Base-by-base conservation (phyloP, 768 basidiomycete species). In the Amylocystis lapponica region DNA sequence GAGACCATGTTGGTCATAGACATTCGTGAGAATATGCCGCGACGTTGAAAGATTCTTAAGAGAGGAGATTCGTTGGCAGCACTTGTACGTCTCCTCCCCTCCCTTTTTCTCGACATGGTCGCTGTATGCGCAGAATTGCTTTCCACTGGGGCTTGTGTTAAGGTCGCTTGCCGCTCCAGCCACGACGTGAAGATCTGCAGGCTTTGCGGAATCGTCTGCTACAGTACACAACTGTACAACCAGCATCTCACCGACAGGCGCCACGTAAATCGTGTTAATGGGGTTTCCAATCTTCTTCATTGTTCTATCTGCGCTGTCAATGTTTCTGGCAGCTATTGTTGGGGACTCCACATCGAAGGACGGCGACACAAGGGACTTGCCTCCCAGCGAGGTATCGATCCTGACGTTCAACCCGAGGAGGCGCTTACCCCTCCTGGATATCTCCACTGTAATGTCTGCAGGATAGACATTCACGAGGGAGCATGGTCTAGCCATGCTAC, bases 401-500 rank as follows among this genome's bases (percentile, higher is more conserved):
- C 41, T 12, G 30, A 32, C 7, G 53, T 71, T 6, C 50, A 54
- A 4, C 68, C 72, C 2, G 60, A 66, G 43, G 40, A 39, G 8
- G 46, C 55, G 3, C 67, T 71, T 2, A 59, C 64, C 41, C 36
- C 43, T 4, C 37, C 36, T 38, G 47, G n/a, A 34, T 29, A 46
- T 49, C 8, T 47, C 50, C 53, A 53, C 35, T 70, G 68, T 39
- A 34, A 48, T 1, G 46, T 61, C 9, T 69, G 67, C 50, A 51
- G 59, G 20, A 26, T 42, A 0, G 52, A 31, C 54, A 56, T 58
- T 61, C 67, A 36, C 45, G 57, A 32, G 53, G 17, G 27, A 5
- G 4, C 50, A 13, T 76, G 71, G 75, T 20, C 41, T 3, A 23
- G 27, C 0, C 76, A 78, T 49, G 33, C 57, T 7, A 41, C 21